phyloP scores from a whole-genome alignment of 1,139 yeast genomes.

The Suhomyces anneliseae region DNA sequence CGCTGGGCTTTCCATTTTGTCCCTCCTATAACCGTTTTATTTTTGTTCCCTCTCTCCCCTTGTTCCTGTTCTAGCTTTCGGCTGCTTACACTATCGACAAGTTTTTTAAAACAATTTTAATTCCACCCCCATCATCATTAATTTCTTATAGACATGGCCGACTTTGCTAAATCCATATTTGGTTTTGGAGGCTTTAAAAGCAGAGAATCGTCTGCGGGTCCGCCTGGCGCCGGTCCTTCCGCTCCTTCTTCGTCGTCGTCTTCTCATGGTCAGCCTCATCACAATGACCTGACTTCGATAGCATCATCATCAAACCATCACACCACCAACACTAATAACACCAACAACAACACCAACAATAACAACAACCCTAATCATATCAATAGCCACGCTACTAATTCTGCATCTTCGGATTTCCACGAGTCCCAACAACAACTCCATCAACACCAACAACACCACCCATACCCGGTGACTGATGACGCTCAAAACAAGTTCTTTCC shows the following conservation, averaged over 20 bases:
- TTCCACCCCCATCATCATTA: neutral
- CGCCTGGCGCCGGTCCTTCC: neutral
- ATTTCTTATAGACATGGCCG: constrained; percentile 45
- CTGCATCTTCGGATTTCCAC: constrained; percentile 3
- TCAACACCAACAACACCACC: constrained; percentile 1
- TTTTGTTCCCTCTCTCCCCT: neutral
- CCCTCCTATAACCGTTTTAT: neutral
- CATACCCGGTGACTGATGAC: constrained; percentile 8
- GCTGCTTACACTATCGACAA: too few species aligned
- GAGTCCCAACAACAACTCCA: neutral
- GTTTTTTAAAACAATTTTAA: neutral
- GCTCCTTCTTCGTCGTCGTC: neutral
- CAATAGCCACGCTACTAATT: neutral
- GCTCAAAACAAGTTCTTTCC: constrained; percentile 32
- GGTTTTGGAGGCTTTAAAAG: constrained; percentile 54
- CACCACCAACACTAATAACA: neutral
- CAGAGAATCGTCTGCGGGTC: constrained; percentile 13
- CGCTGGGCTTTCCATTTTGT: neutral
- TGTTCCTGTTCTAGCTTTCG: neutral
- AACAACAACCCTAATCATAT: neutral
- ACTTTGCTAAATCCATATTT: constrained; percentile 61
- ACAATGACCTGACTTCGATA: too few species aligned
- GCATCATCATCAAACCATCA: too few species aligned
- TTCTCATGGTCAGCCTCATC: too few species aligned
- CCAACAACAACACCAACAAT: neutral